These are phyloP conservation scores for Lipomyces chichibuensis DNA, from an alignment of 805 yeast genomes.

Conservation along the genomic window DNA sequence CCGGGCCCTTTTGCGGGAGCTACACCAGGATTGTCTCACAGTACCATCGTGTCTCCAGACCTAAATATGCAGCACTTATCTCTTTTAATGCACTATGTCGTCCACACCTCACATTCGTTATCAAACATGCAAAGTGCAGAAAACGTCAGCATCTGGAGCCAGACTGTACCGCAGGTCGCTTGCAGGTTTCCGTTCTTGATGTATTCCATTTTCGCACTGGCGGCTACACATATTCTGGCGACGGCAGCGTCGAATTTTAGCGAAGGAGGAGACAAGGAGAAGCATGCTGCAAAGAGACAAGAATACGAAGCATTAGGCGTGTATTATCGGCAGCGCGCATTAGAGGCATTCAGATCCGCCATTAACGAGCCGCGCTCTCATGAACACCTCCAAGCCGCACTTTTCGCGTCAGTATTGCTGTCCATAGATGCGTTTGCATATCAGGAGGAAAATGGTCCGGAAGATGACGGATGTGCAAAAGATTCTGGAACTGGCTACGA, in stretches of 20 bases:
- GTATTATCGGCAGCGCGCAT: slow-evolving; percentile 19
- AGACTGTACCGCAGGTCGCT: slow-evolving; percentile 13
- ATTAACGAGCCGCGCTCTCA: slow-evolving; percentile 5
- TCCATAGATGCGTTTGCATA: slow-evolving; percentile 24
- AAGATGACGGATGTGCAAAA: slow-evolving; percentile 1
- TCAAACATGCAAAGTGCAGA: slow-evolving; percentile 5
- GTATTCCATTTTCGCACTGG: slow-evolving; percentile 20
- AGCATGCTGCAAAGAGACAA: not conserved
- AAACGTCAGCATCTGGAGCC: slow-evolving; percentile 15
- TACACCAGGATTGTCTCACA: not conserved
- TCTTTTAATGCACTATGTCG: slow-evolving; percentile 15
- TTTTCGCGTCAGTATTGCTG: slow-evolving; percentile 19
- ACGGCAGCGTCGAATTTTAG: slow-evolving; percentile 4
- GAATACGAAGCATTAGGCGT: slow-evolving; percentile 14
- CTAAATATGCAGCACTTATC: slow-evolving; percentile 24
- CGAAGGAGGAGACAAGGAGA: not conserved
- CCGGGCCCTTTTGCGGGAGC: not conserved
- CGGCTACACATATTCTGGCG: slow-evolving; percentile 16
- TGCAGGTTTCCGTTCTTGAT: slow-evolving; percentile 21
- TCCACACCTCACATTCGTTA: slow-evolving; percentile 12
- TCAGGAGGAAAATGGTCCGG: slow-evolving; percentile 13
- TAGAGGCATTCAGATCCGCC: slow-evolving; percentile 15
- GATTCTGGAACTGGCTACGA: not conserved
- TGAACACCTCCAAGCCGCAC: slow-evolving; percentile 19
- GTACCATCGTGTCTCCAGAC: slow-evolving; percentile 8